Evolutionary conservation across 2,329 filamentous ascomycete species (phyloP), one percentile per base, ranked within the genome.

Genomic region (Fusarium gaditjirri): DNA sequence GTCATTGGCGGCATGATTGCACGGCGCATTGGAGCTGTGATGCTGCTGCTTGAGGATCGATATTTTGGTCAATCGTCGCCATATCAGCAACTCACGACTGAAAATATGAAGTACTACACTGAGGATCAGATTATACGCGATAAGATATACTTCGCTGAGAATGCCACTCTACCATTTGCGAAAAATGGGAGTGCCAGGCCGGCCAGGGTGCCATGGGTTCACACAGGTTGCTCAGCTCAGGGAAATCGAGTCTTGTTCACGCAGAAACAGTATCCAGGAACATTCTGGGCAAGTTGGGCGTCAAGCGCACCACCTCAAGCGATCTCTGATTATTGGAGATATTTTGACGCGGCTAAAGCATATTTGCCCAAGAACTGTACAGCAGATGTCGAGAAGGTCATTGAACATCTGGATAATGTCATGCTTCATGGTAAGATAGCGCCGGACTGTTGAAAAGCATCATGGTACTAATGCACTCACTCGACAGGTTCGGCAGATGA

Each of bases 1-100:
- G 36, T 62, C 35, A 62, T 62, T n/a, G 55, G 60, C 8, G 60
- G 60, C 3, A 62, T 62, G 55, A 61, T 62, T 29, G 60, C 60
- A 2, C 23, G 42, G 3, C 60, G 60, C 11, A 61, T 62, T 13
- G 60, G 60, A 3, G 60, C 36, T 2, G 60, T 35, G 1, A 63
- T 63, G 60, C 21, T 50, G 6, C 27, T 63, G 60, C 43, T 63
- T 31, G 60, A 63, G 10, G 27, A 25, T 17, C 43, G 56, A 10
- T 63, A 61, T 21, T 63, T 63, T 39, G 60, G 56, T 6, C 27
- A 63, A 36, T 63, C 60, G 14, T 61, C 60, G 8, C 60, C 60
- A 1, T 50, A 36, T 4, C 19, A 50, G 13, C 29, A 61, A 5
- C 43, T 63, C 23, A 61, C 43, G 6, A 61, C 60, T 4, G 43